phyloP scores from a whole-genome alignment of 805 yeast genomes.

The Metschnikowia baotianmanensis region DNA sequence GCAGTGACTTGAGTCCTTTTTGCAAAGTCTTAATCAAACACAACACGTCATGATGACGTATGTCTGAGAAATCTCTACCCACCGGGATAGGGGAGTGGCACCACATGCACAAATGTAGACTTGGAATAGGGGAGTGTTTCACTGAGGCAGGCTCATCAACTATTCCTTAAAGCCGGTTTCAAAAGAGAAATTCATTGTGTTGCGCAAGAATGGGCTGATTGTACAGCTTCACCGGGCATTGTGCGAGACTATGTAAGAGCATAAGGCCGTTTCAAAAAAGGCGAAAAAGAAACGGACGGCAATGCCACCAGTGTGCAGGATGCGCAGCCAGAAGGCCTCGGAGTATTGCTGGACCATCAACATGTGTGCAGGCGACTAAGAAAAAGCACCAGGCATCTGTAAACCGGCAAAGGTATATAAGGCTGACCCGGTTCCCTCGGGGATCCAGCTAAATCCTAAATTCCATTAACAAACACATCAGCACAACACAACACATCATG shows the following conservation, averaged over 20 bases:
- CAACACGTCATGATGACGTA: constrained; percentile 13
- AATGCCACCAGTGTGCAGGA: constrained; percentile 6
- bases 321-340: neutral
- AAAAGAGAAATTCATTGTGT: neutral
- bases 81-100: neutral
- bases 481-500: constrained; percentile 13
- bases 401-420: constrained; percentile 8
- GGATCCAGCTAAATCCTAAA: neutral
- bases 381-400: constrained; percentile 5
- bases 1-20: constrained; percentile 2
- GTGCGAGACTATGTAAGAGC: constrained; percentile 6
- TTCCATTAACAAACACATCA: neutral
- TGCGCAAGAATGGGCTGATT: constrained; percentile 1
- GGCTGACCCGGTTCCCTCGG: neutral
- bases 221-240: neutral
- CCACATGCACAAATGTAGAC: neutral
- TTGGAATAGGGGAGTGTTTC: too few species aligned
- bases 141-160: too few species aligned
- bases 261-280: neutral
- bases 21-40: neutral
- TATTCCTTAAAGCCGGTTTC: too few species aligned
- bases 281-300: constrained; percentile 8
- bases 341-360: constrained; percentile 1
- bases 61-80: too few species aligned
- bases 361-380: constrained; percentile 2